These are phyloP conservation scores for Omphalea diandra DNA, from an alignment of 441 rosid species.

Conservation along the genomic window DNA sequence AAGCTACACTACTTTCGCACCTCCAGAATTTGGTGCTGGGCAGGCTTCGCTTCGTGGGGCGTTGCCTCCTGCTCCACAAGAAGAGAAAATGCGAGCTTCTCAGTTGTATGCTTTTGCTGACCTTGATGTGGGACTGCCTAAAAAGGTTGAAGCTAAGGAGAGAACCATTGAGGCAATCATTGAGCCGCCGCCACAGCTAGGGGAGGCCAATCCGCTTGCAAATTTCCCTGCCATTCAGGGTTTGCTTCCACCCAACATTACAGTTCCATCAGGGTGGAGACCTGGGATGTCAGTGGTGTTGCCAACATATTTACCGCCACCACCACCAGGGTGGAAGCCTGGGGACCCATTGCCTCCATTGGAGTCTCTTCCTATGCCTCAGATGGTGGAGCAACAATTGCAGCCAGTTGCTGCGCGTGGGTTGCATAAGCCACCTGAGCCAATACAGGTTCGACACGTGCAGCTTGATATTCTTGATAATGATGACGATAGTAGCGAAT, in stretches of 20 bases:
- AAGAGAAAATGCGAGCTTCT: conserved; percentile 93
- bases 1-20: conserved; percentile 94
- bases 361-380: conserved; percentile 53
- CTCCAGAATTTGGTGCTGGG: conserved; percentile 91
- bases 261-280: conserved; percentile 85
- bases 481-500: conserved; percentile 80
- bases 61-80: conserved; percentile 95
- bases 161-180: conserved; percentile 62
- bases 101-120: conserved; percentile 78
- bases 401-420: conserved; percentile 48
- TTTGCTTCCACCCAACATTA: conserved; percentile 59
- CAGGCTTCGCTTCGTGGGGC: conserved; percentile 91
- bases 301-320: conserved; percentile 63
- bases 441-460: conserved; percentile 81
- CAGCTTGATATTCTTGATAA: conserved; percentile 76
- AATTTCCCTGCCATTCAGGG: conserved; percentile 53
- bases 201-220: conserved; percentile 33
- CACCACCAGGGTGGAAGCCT: conserved; percentile 94
- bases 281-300: conserved; percentile 91
- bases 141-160: conserved; percentile 49
- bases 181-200: conserved; percentile 45
- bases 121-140: conserved; percentile 88
- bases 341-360: conserved; percentile 80
- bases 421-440: conserved; percentile 58
- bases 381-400: conserved; percentile 44